Evolutionary conservation across 208 protist genomes (phyloP), one percentile per base, ranked within the genome.

Genomic region (Plasmodiophora brassicae): DNA sequence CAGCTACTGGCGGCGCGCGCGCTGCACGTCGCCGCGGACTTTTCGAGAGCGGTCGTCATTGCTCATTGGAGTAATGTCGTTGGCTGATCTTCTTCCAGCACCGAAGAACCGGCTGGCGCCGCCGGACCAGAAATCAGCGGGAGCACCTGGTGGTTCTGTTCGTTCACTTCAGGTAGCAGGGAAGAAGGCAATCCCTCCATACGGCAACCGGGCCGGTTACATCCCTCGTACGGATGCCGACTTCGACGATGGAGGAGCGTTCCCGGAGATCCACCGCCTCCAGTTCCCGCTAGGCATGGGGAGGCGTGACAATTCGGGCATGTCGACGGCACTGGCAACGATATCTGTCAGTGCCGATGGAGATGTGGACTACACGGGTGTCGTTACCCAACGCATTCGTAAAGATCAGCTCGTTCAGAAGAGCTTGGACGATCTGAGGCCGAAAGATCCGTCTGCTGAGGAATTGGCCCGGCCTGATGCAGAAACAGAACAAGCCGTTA

Each of bases 261-360:
- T 94, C 57, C 95, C 95, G 20, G 95, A 96, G 90, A 95, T 96
- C 36, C 94, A 96, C 72, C 87, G 94, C 0, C 71, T 90, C 1
- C 95, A 96, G 90, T 96, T 91, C 86, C 95, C 95, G 20, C 78
- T 95, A 22, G 89, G 94, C 46, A 96, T 96, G 93, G 95, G 95
- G 32, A 50, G 85, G n/a, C 89, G 90, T 44, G 85, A 91, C 57
- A 78, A 71, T 65, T 45, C 85, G 28, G 50, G 45, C n/a, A 10
- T 54, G 8, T n/a, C 22, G 32, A 84, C 44, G 14, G 46, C 84
- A 71, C 0, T 43, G 1, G 45, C 84, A 32, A 78, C 14, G 1
- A 0, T 88, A 28, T 83, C 85, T 45, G 89, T 86, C 8, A 88
- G 88, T 50, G 71, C 45, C 0, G 45, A 41, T 0, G 91, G 91